phyloP scores from a whole-genome alignment of 2,329 filamentous ascomycete genomes.

The Tolypocladium nubicola region DNA sequence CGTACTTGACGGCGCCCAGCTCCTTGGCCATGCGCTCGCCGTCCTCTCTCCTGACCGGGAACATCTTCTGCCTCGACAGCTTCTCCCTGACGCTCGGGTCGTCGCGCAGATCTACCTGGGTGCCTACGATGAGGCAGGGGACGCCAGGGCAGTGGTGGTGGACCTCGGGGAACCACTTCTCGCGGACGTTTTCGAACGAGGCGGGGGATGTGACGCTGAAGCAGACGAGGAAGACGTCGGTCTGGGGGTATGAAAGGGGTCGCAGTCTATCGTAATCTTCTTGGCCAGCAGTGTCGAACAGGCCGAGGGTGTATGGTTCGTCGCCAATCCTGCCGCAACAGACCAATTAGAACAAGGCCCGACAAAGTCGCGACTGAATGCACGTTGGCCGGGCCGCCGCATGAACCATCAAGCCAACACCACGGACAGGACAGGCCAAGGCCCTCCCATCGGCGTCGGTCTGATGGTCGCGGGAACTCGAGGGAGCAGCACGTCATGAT shows the following conservation, averaged over 20 bases:
- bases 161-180: conserved; percentile 98
- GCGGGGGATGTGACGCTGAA: conserved; percentile 96
- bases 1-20: conserved; percentile 95
- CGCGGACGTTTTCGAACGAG: conserved; percentile 97
- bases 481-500: not conserved
- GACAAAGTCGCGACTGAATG: not conserved
- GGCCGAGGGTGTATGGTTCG: conserved; percentile 91
- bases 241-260: conserved; percentile 94
- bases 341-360: conserved; percentile 9
- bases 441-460: not conserved
- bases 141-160: conserved; percentile 98
- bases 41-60: conserved; percentile 81
- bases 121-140: conserved; percentile 94
- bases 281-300: conserved; percentile 98
- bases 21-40: conserved; percentile 96
- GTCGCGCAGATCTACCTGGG: conserved; percentile 91
- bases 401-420: not conserved
- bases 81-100: conserved; percentile 83
- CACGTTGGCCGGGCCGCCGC: not conserved
- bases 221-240: conserved; percentile 97
- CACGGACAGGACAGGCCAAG: not conserved
- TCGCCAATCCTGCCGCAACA: conserved; percentile 73
- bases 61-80: conserved; percentile 91
- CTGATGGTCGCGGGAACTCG: not conserved
- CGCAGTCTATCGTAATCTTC: conserved; percentile 98